These are phyloP conservation scores for Linderniella brevidens DNA, from an alignment of 257 asterid species.

Conservation along the genomic window DNA sequence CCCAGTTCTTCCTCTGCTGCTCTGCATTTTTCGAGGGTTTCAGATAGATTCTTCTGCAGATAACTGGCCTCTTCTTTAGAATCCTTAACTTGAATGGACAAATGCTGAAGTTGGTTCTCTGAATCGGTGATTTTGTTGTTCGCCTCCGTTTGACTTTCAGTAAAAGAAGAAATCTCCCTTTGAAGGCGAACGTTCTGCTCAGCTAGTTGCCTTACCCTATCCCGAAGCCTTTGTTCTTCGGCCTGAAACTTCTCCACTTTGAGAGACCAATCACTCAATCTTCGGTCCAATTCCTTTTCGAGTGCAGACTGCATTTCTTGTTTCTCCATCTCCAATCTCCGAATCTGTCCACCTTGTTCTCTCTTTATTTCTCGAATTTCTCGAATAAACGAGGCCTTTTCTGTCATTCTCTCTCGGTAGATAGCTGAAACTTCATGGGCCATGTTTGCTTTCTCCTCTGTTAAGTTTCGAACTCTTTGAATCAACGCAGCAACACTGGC, in stretches of 20 bases:
- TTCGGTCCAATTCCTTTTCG: slow-evolving; percentile 83
- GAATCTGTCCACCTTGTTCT: slow-evolving; percentile 33
- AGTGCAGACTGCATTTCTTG: slow-evolving; percentile 60
- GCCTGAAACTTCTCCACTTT: slow-evolving; percentile 76
- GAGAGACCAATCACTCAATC: slow-evolving; percentile 77
- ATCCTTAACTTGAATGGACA: slow-evolving; percentile 36
- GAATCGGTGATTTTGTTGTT: slow-evolving; percentile 27
- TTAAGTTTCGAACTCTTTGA: slow-evolving; percentile 43
- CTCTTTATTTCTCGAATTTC: slow-evolving; percentile 28
- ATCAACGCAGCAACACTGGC: slow-evolving; percentile 37
- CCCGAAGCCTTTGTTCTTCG: slow-evolving; percentile 91
- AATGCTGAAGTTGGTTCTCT: slow-evolving; percentile 46
- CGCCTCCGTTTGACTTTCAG: slow-evolving; percentile 46
- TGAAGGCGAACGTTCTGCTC: slow-evolving; percentile 92
- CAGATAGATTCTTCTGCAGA: slow-evolving; percentile 38
- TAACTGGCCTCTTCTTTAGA: slow-evolving; percentile 34
- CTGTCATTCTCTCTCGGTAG: slow-evolving; percentile 61
- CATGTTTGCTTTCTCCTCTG: slow-evolving; percentile 60
- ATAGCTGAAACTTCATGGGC: slow-evolving; percentile 51
- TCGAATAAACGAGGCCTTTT: slow-evolving; percentile 52
- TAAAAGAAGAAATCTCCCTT: slow-evolving; percentile 60
- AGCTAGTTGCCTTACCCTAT: slow-evolving; percentile 85
- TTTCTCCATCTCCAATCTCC: slow-evolving; percentile 71
- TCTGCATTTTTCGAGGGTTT: slow-evolving; percentile 41
- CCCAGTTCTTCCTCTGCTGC: slow-evolving; percentile 61